Conservation (phyloP, 805 yeast species). For the Grigorovia humatica region DNA sequence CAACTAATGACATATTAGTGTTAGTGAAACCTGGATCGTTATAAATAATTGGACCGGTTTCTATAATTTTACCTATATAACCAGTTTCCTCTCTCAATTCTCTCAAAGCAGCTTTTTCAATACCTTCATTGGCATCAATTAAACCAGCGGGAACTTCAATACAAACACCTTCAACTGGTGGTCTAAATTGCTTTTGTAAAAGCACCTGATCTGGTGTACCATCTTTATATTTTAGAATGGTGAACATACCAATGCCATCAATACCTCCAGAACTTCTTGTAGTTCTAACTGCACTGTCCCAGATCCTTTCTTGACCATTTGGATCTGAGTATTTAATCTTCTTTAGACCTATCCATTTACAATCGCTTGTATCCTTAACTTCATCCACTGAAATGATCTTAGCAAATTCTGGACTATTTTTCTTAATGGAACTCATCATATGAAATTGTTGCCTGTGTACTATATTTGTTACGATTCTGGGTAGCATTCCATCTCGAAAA, state of each 20-base stretch:
- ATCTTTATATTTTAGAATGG: constrained; percentile 45
- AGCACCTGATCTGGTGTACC: constrained; percentile 43
- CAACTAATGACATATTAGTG: constrained; percentile 73
- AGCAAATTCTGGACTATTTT: constrained; percentile 31
- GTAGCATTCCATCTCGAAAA: background rate
- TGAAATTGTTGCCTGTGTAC: background rate
- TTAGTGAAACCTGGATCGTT: constrained; percentile 87
- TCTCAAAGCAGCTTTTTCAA: constrained; percentile 73
- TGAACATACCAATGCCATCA: constrained; percentile 89
- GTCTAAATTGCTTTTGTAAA: constrained; percentile 83
- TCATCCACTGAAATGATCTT: constrained; percentile 24
- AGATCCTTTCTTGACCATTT: constrained; percentile 54
- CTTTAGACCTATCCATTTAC: constrained; percentile 59
- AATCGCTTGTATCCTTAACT: constrained; percentile 33
- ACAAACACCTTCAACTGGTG: constrained; percentile 82
- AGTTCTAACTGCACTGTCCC: constrained; percentile 85
- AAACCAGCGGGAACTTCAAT: constrained; percentile 95
- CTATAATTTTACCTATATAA: constrained; percentile 55
- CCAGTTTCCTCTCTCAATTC: constrained; percentile 93
- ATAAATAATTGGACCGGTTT: constrained; percentile 40
- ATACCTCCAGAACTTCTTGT: constrained; percentile 51
- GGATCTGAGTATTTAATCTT: constrained; percentile 68
- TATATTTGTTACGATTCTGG: background rate
- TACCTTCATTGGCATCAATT: constrained; percentile 71
- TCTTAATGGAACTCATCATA: constrained; percentile 14